Percentiles rank a stretch among this genome's conserved stretches.
phyloP scores from a whole-genome alignment of 2,329 filamentous ascomycete genomes.

The Colletotrichum shisoi region DNA sequence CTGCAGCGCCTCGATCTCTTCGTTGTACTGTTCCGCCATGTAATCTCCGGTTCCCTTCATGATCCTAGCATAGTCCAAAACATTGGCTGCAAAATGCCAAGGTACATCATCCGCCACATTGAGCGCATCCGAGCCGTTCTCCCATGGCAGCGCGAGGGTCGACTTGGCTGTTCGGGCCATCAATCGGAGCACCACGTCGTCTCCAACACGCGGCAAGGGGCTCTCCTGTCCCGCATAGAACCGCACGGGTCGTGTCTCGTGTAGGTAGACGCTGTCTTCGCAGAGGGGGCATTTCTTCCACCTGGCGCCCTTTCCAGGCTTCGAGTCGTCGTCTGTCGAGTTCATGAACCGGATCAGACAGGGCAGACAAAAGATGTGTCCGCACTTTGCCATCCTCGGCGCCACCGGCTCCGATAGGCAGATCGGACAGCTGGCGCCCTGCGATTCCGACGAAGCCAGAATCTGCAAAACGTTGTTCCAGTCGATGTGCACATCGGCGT shows the following conservation, averaged over 20 bases:
- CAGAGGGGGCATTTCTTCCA: conserved; percentile 98
- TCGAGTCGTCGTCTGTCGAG: conserved; percentile 75
- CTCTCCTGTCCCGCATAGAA: conserved; percentile 92
- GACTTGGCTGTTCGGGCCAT: conserved; percentile 82
- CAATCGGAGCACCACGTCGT: conserved; percentile 87
- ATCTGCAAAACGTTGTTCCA: conserved; percentile 93
- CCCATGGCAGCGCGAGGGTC: conserved; percentile 85
- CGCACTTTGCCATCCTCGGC: conserved; percentile 95
- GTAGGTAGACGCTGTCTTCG: conserved; percentile 90
- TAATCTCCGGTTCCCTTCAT: conserved; percentile 95
- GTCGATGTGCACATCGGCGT: conserved; percentile 88
- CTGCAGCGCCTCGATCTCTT: conserved; percentile 77
- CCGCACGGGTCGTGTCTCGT: conserved; percentile 85
- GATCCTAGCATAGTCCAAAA: conserved; percentile 91
- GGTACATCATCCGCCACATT: conserved; percentile 79
- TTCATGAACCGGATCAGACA: conserved; percentile 97
- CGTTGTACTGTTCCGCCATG: conserved; percentile 80
- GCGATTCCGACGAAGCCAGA: conserved; percentile 87
- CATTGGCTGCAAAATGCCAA: conserved; percentile 94
- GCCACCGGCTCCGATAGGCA: conserved; percentile 92
- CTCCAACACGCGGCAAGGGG: conserved; percentile 79
- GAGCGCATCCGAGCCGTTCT: conserved; percentile 75
- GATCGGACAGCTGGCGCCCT: conserved; percentile 89
- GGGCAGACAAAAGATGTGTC: conserved; percentile 94
- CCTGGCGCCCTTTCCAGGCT: conserved; percentile 72